Base-by-base conservation (phyloP, 179 eudicot genomes). In the Heliamphora pulchella region DNA sequence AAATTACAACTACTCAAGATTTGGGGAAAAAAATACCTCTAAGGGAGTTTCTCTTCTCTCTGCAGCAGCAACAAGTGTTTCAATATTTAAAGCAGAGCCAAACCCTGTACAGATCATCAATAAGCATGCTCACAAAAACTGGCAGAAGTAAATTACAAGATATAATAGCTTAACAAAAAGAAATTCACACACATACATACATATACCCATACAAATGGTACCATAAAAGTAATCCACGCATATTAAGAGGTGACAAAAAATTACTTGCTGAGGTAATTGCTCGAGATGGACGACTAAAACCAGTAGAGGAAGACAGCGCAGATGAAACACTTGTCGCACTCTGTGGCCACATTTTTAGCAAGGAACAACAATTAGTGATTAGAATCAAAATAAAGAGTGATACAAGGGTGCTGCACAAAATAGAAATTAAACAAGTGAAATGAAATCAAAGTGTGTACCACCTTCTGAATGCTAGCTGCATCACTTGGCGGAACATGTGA, bases 31-130 rank as follows among this genome's bases (percentile, higher is more conserved):
- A 73, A 77, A 71, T 82, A 93, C 99, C 99, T 94, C 97, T 76
- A 91, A 83, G 5, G 96, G 97, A 78, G 98, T 91, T 81, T 94
- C 94, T 86, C 91, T 94, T 85, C 93, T 91, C 83, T 94, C 99
- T 31, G 99, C 97, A 80, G 99, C 98, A 90, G 96, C 97, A 86
- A 94, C 92, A 78, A 96, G 97, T 63, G 99, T 96, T 86, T 94
- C 99, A 84, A 94, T 96, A 80, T 89, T 96, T 63, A 94, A 86
- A 46, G 98, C 98, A 79, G 97, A 92, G 83, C 99, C 99, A 89
- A 96, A 96, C 79, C 97, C 99, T 93, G 90, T 59, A 78, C 5
- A n/a, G 13, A 8, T 8, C 54, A 51, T 47, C 69, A 43, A 17
- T 31, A 68, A 80, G 31, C 59, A 72, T 51, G 62, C 47, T 57